Conservation (phyloP, 768 basidiomycete species). For the Amanita inopinata region DNA sequence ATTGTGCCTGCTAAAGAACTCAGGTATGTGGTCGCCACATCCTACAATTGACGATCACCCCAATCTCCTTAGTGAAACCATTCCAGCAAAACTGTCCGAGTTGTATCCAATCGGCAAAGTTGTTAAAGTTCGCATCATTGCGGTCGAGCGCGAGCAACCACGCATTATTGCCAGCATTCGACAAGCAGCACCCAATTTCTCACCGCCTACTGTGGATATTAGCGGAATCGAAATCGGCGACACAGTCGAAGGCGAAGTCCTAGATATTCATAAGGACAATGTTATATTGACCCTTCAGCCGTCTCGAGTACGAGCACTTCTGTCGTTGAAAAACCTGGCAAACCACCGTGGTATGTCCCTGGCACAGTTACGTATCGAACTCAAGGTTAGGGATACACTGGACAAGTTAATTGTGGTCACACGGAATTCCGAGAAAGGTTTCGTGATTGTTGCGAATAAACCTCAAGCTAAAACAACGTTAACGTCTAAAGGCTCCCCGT, state of each 20-base stretch:
- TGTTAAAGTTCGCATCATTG: slow-evolving; percentile 72
- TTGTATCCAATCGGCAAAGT: slow-evolving; percentile 75
- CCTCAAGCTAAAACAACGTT: slow-evolving; percentile 46
- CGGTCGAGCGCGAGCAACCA: slow-evolving; percentile 43
- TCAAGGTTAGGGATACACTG: slow-evolving; percentile 64
- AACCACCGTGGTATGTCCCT: slow-evolving; percentile 62
- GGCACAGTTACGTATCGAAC: slow-evolving; percentile 48
- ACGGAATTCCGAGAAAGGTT: slow-evolving; percentile 73
- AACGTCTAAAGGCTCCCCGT: slow-evolving; percentile 31
- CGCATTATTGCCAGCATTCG: slow-evolving; percentile 82
- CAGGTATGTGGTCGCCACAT: slow-evolving; percentile 38
- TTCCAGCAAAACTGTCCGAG: slow-evolving; percentile 42
- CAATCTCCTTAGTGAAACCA: slow-evolving; percentile 47
- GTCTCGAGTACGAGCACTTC: slow-evolving; percentile 60
- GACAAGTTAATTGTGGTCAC: slow-evolving; percentile 82
- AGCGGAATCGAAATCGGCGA: slow-evolving; percentile 71
- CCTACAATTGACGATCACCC: neutral
- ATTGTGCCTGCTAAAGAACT: slow-evolving; percentile 74
- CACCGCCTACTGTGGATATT: slow-evolving; percentile 44
- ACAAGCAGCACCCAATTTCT: slow-evolving; percentile 51
- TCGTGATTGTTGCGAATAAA: slow-evolving; percentile 76
- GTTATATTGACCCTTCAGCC: slow-evolving; percentile 65
- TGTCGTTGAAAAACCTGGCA: slow-evolving; percentile 85
- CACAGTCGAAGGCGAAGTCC: slow-evolving; percentile 57
- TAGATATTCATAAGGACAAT: slow-evolving; percentile 82